Evolutionary conservation across 2,329 filamentous ascomycete genomes (phyloP), one percentile per base, ranked within the genome.

Genomic region (Massarina eburnea): DNA sequence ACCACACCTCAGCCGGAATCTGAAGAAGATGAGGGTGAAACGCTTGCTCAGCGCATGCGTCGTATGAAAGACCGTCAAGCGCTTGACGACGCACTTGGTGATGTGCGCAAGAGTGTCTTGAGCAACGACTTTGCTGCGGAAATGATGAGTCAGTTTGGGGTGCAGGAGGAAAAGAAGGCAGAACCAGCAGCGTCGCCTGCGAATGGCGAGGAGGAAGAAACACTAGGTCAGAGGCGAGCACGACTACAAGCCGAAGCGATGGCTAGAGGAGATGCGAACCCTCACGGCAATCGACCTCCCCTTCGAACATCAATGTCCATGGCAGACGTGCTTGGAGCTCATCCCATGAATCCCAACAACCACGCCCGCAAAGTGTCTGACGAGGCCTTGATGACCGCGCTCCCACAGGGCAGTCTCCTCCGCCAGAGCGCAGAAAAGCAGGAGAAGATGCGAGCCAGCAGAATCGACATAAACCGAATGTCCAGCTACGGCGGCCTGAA

Each of bases 151-250:
- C 67, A 68, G 33, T 57, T 71, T 14, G 69, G 67, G 8, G 57
- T 56, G 7, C 38, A 46, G 33, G 41, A 58, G n/a, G 59, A 64
- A 12, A 58, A 60, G 24, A 59, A 64, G 15, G 45, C 56, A 6
- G 69, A 69, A 37, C 62, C 56, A 5, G 43, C 50, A 22, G 48
- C 55, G 15, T 51, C 64, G 2, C 50, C 57, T 3, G 45, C 51
- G 14, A 57, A 59, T 4, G 65, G 59, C 15, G 76, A 79, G 49
- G 86, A 85, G 54, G 86, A 90, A 57, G 89, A 94, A 64, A 92
- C 89, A 0, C 76, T 94, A 0, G 89, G 88, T 8, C 87, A 92
- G 66, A 83, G 89, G 9, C 83, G 88, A 1, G 83, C 82, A 21
- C 81, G 89, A 20, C 75, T 94, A 1, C 87, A 91, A 64, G 83